Conservation (phyloP, 495 filamentous ascomycete species). For the Xylaria palmicola region DNA sequence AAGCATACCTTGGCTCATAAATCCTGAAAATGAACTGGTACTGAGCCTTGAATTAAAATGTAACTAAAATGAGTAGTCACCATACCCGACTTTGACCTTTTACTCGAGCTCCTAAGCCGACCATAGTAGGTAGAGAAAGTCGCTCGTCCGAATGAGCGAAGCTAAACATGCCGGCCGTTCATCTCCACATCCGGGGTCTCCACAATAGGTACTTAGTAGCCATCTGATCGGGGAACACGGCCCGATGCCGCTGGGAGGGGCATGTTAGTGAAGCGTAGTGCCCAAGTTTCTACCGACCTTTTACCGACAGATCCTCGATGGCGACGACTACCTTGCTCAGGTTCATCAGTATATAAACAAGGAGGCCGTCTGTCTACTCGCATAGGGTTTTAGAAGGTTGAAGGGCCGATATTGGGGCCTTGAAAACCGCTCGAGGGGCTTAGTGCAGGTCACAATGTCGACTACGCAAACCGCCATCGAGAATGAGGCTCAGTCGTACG, state of each 20-base stretch:
- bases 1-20: no score
- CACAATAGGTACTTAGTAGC: background rate
- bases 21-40: no score
- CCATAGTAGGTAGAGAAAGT: no score
- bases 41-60: no score
- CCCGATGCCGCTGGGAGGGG: background rate
- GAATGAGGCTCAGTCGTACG: constrained; percentile 15
- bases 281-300: constrained; percentile 1
- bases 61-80: no score
- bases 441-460: constrained; percentile 17
- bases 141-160: no score
- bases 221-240: constrained; percentile 5
- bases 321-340: background rate
- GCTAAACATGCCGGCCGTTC: background rate
- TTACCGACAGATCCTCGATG: background rate
- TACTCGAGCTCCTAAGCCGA: no score
- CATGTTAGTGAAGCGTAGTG: background rate
- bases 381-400: background rate
- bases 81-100: no score
- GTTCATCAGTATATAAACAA: background rate
- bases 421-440: background rate
- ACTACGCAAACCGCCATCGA: constrained; percentile 20
- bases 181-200: constrained; percentile 7
- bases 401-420: background rate
- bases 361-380: background rate